Percentiles rank a stretch among this genome's conserved stretches.
These are phyloP conservation scores for Auricularia heimuer DNA, from an alignment of 768 basidiomycete species.

Conservation along the genomic window DNA sequence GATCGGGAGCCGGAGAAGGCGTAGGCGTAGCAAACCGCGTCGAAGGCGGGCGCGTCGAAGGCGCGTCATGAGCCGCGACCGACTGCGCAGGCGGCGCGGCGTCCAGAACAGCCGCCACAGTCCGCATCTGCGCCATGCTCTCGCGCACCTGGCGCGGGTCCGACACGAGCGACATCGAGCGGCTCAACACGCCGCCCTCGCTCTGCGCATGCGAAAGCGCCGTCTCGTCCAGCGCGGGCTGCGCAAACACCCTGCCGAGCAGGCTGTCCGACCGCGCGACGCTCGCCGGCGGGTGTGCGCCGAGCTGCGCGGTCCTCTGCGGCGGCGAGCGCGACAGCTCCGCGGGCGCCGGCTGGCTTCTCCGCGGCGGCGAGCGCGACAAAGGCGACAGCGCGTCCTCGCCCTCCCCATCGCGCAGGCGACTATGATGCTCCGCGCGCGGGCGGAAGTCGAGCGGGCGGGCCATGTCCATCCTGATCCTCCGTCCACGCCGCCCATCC, in stretches of 20 bases:
- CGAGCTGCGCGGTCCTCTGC: neutral
- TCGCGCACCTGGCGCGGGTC: neutral
- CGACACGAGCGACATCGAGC: neutral
- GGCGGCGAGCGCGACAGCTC: constrained; percentile 5
- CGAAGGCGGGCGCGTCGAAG: too few species aligned
- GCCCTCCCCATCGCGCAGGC: too few species aligned
- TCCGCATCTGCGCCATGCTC: neutral
- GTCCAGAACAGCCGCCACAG: constrained; percentile 14
- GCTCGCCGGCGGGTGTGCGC: neutral
- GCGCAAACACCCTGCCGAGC: constrained; percentile 19
- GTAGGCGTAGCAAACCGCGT: too few species aligned
- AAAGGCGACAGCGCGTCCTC: neutral
- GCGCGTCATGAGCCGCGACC: too few species aligned
- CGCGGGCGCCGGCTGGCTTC: constrained; percentile 8
- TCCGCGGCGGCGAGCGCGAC: neutral
- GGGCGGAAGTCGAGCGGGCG: constrained; percentile 1
- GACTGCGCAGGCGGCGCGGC: constrained; percentile 2
- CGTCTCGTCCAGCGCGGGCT: neutral
- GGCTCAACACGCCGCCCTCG: constrained; percentile 11
- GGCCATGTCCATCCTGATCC: neutral
- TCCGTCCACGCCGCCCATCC: neutral
- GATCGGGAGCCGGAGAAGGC: too few species aligned
- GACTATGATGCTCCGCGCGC: neutral
- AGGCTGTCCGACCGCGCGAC: constrained; percentile 18
- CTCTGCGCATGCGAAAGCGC: constrained; percentile 8